These are phyloP conservation scores for Dothideomycetes sp. DNA, from an alignment of 2,329 filamentous ascomycete genomes.

Conservation along the genomic window DNA sequence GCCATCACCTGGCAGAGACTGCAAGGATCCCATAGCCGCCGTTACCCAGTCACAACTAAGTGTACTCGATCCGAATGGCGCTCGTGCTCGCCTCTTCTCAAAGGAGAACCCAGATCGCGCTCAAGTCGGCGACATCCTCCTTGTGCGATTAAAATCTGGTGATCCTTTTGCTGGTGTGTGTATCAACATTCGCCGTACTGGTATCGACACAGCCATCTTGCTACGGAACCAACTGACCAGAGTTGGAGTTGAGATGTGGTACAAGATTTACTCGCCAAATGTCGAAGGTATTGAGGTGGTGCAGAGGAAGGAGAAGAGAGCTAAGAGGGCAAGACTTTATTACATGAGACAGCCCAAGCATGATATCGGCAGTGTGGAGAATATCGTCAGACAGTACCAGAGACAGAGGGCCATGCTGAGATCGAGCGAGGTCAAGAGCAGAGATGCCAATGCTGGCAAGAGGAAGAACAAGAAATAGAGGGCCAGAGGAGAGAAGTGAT, in stretches of 20 bases:
- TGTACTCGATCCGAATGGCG: conserved; percentile 72
- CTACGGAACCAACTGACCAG: conserved; percentile 78
- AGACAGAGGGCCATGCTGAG: conserved; percentile 31
- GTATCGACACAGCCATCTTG: conserved; percentile 78
- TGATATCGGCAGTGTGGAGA: conserved; percentile 77
- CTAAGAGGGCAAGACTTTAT: conserved; percentile 75
- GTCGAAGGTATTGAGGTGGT: conserved; percentile 89
- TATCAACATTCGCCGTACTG: conserved; percentile 67
- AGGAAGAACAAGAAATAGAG: conserved; percentile 23
- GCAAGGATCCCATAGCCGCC: conserved; percentile 56
- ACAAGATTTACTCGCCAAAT: conserved; percentile 85
- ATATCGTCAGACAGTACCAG: conserved; percentile 59
- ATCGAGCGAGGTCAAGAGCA: conserved; percentile 16
- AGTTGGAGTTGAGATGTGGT: conserved; percentile 92
- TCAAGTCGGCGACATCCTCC: conserved; percentile 79
- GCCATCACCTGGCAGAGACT: conserved; percentile 42
- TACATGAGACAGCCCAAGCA: conserved; percentile 85
- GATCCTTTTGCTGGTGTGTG: conserved; percentile 87
- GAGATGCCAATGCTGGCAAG: conserved; percentile 17
- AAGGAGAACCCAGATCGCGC: conserved; percentile 66
- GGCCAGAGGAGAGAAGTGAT: conserved; percentile 7
- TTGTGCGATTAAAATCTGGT: conserved; percentile 72
- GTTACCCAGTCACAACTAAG: conserved; percentile 60
- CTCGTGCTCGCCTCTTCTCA: conserved; percentile 71
- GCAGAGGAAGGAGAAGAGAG: conserved; percentile 73